Evolutionary conservation across 2,329 filamentous ascomycete genomes (phyloP).

Genomic region (Pseudogymnoascus sp.): DNA sequence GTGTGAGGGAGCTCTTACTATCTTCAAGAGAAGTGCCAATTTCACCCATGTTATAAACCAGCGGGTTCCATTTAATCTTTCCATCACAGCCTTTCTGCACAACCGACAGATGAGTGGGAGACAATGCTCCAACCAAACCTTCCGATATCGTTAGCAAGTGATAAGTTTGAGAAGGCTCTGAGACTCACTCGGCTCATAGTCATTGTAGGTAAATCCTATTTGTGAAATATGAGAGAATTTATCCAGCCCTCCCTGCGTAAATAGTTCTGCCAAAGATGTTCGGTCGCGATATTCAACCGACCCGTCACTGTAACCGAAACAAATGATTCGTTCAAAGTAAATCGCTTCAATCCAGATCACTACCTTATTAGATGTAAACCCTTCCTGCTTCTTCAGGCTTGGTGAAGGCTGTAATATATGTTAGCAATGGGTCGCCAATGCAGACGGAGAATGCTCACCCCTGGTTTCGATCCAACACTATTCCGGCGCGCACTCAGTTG

Average conservation of each 20-base stretch:
- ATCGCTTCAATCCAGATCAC: slow-evolving; percentile 59
- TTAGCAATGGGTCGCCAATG: slow-evolving; percentile 11
- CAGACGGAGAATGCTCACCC: slow-evolving; percentile 18
- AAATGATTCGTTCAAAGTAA: slow-evolving; percentile 62
- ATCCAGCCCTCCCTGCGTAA: slow-evolving; percentile 52
- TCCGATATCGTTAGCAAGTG: slow-evolving; percentile 9
- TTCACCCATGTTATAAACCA: slow-evolving; percentile 42
- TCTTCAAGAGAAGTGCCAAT: slow-evolving; percentile 41
- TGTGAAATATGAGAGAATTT: slow-evolving; percentile 64
- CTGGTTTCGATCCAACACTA: slow-evolving; percentile 29
- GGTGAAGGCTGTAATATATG: slow-evolving; percentile 30
- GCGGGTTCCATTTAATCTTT: slow-evolving; percentile 48
- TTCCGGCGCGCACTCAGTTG: slow-evolving; percentile 61
- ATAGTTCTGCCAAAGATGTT: slow-evolving; percentile 59
- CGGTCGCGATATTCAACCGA: slow-evolving; percentile 73
- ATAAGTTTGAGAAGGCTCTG: neutral
- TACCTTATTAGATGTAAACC: slow-evolving; percentile 61
- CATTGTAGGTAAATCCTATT: slow-evolving; percentile 64
- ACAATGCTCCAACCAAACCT: slow-evolving; percentile 53
- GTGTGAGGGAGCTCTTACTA: slow-evolving; percentile 30
- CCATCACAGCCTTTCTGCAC: slow-evolving; percentile 50
- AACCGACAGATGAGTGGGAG: slow-evolving; percentile 51
- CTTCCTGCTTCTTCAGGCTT: slow-evolving; percentile 54
- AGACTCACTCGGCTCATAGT: slow-evolving; percentile 53
- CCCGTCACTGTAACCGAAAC: slow-evolving; percentile 70